These are phyloP conservation scores for Cryphonectria nitschkei DNA, from an alignment of 2,329 filamentous ascomycete genomes.

Conservation along the genomic window DNA sequence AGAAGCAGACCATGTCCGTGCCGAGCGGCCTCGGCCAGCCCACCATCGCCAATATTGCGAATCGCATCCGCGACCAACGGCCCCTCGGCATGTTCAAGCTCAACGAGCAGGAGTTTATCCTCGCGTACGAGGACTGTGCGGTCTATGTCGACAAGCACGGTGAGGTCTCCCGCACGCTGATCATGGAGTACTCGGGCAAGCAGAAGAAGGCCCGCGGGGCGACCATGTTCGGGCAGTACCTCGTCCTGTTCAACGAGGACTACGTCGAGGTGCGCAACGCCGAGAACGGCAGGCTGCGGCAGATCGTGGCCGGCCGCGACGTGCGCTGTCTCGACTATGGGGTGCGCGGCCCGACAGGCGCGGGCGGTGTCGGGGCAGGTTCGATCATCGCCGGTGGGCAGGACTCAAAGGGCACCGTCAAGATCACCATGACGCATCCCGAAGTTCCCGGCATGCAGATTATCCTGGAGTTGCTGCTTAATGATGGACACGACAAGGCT, in stretches of 20 bases:
- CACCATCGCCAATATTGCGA: constrained; percentile 82
- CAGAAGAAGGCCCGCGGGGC: constrained; percentile 77
- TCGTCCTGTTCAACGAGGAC: constrained; percentile 91
- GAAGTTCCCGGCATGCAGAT: constrained; percentile 83
- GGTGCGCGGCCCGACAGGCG: constrained; percentile 63
- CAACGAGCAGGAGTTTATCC: constrained; percentile 87
- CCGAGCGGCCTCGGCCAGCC: constrained; percentile 77
- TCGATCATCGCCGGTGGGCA: constrained; percentile 34
- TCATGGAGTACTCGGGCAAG: constrained; percentile 98
- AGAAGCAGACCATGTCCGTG: constrained; percentile 93
- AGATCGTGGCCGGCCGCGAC: constrained; percentile 91
- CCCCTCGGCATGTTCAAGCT: constrained; percentile 97
- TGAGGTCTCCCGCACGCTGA: constrained; percentile 88
- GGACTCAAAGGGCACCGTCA: constrained; percentile 75
- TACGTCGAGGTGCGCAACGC: constrained; percentile 98
- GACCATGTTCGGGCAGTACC: constrained; percentile 87
- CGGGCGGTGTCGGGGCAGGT: constrained; percentile 33
- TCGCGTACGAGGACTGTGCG: constrained; percentile 93
- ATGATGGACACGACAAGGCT: constrained; percentile 72
- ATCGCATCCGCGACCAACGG: constrained; percentile 78
- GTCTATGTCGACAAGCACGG: constrained; percentile 99
- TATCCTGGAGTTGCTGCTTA: constrained; percentile 88
- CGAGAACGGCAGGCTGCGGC: constrained; percentile 88
- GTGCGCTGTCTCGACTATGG: constrained; percentile 91
- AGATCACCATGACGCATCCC: constrained; percentile 94